Percentiles rank a stretch among this genome's conserved stretches.
These are phyloP conservation scores for Chloris gayana DNA, from an alignment of 176 grass and related monocot genomes.

Conservation along the genomic window DNA sequence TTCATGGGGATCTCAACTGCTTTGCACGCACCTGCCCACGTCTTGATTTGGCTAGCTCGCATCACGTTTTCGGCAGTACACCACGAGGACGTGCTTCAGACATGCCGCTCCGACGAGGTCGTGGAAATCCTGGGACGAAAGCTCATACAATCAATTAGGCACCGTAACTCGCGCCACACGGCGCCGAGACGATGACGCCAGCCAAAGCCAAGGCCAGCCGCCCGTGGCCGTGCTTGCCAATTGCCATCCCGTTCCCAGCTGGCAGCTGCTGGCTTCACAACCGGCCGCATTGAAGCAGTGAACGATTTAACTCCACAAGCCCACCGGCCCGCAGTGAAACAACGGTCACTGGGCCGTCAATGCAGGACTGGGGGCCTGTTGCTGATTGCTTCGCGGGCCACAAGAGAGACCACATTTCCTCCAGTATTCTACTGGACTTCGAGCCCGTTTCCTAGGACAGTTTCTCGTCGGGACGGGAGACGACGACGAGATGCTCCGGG, in stretches of 20 bases:
- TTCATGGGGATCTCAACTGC: not conserved
- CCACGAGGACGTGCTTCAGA: not conserved
- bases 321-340: not conserved
- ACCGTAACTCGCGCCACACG: no score
- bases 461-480: not conserved
- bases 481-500: constrained; percentile 50
- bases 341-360: not conserved
- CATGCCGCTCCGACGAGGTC: not conserved
- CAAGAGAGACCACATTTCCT: not conserved
- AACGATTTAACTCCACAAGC: no score
- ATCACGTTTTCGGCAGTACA: not conserved
- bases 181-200: no score
- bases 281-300: no score
- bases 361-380: not conserved
- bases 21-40: not conserved
- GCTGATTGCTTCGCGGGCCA: not conserved
- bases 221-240: not conserved
- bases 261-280: no score
- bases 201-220: not conserved
- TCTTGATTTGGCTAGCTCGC: not conserved
- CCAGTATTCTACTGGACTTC: not conserved
- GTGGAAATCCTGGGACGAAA: not conserved
- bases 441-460: not conserved
- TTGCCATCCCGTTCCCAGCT: no score
- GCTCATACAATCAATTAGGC: not conserved